Percentiles rank a stretch among this genome's conserved stretches.
Evolutionary conservation across 2,329 filamentous ascomycete genomes (phyloP).

Genomic region (Zarea fungicola): DNA sequence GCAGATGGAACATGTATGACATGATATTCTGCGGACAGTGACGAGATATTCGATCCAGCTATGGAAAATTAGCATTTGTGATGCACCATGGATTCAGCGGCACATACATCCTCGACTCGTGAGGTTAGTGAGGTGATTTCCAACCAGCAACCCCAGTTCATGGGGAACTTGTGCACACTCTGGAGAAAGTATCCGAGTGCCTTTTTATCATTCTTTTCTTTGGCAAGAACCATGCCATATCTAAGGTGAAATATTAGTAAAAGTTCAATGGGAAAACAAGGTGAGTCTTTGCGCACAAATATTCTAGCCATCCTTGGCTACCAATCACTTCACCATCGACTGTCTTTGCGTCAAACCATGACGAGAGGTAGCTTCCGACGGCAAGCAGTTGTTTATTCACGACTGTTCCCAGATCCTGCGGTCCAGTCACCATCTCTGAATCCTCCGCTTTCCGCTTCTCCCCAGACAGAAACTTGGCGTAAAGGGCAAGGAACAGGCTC

Average conservation of each 20-base stretch:
- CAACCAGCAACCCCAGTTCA: constrained; percentile 97
- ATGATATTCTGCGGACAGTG: constrained; percentile 85
- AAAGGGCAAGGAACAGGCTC: constrained; percentile 84
- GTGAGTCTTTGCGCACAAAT: constrained; percentile 46
- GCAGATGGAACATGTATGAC: constrained; percentile 88
- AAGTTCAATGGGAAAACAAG: background rate
- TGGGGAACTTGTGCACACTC: constrained; percentile 84
- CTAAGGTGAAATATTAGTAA: constrained; percentile 25
- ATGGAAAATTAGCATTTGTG: constrained; percentile 21
- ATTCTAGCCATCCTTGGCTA: constrained; percentile 91
- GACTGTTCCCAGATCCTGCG: constrained; percentile 79
- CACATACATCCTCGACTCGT: constrained; percentile 72
- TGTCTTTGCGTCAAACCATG: constrained; percentile 66
- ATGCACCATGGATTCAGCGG: background rate
- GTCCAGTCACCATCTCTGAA: constrained; percentile 93
- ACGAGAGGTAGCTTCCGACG: constrained; percentile 70
- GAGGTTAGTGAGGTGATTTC: constrained; percentile 80
- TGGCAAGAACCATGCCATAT: constrained; percentile 85
- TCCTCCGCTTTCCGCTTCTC: constrained; percentile 97
- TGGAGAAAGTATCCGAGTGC: constrained; percentile 83
- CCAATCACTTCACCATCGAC: constrained; percentile 54
- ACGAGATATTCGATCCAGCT: constrained; percentile 67
- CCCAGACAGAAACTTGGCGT: constrained; percentile 86
- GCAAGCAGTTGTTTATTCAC: constrained; percentile 78
- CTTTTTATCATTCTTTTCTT: constrained; percentile 81